Conservation (phyloP, 2,329 filamentous ascomycete species). For the Claviceps pusilla region DNA sequence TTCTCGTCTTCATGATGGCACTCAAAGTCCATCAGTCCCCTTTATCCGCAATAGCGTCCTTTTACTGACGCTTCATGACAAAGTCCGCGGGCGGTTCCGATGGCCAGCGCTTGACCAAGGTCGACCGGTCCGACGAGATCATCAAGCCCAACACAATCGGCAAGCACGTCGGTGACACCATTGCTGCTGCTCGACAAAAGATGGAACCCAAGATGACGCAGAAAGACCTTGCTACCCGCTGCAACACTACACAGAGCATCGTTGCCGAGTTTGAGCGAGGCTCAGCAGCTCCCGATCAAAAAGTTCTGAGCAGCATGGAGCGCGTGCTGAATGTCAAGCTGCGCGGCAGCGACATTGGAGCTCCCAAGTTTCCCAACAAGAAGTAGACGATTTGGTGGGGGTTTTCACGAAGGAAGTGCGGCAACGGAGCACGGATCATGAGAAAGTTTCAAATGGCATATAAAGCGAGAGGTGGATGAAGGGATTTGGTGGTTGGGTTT, state of each 20-base stretch:
- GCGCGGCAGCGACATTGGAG: conserved; percentile 70
- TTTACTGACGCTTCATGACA: conserved; percentile 7
- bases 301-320: conserved; percentile 65
- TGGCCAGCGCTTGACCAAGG: conserved; percentile 92
- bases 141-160: conserved; percentile 91
- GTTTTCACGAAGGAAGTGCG: background rate
- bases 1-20: background rate
- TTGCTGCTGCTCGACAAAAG: conserved; percentile 62
- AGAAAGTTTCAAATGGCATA: background rate
- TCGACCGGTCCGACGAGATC: conserved; percentile 93
- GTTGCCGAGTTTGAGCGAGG: conserved; percentile 79
- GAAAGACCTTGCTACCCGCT: conserved; percentile 71
- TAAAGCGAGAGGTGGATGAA: conserved; percentile 1
- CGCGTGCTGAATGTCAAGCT: conserved; percentile 76
- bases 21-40: background rate
- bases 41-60: background rate
- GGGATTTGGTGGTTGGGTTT: background rate
- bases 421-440: background rate
- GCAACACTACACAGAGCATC: conserved; percentile 69
- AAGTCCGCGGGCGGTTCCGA: conserved; percentile 32
- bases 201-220: conserved; percentile 94
- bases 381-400: conserved; percentile 14
- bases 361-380: conserved; percentile 70
- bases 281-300: conserved; percentile 65
- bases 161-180: conserved; percentile 64